Percentiles rank a stretch among this genome's conserved stretches.
Conservation (phyloP, 1,139 yeast genomes). For the Geotrichum phurueaensis region DNA sequence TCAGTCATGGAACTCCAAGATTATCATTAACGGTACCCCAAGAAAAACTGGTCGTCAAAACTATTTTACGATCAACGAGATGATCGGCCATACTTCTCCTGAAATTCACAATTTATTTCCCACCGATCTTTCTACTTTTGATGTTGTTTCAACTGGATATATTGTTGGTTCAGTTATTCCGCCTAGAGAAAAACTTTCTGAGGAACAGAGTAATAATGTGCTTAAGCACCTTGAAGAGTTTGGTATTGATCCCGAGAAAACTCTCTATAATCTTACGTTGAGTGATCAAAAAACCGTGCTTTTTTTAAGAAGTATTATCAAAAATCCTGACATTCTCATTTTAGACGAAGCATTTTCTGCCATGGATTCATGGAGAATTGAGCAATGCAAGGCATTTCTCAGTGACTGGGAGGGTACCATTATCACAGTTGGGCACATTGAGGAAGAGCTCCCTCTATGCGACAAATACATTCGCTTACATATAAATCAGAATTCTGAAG, state of each 20-base stretch:
- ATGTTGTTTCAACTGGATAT: slow-evolving; percentile 67
- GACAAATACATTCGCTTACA: slow-evolving; percentile 43
- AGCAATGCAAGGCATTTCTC: slow-evolving; percentile 60
- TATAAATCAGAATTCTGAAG: slow-evolving; percentile 16
- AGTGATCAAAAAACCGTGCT: slow-evolving; percentile 79
- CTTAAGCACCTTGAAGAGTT: slow-evolving; percentile 31
- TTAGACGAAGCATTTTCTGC: slow-evolving; percentile 93
- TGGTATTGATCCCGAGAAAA: slow-evolving; percentile 33
- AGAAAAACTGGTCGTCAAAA: slow-evolving; percentile 73
- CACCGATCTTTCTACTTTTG: slow-evolving; percentile 42
- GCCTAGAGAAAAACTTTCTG: slow-evolving; percentile 36
- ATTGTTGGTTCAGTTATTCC: slow-evolving; percentile 54
- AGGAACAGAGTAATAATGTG: slow-evolving; percentile 37
- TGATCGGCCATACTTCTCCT: slow-evolving; percentile 83
- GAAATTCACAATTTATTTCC: slow-evolving; percentile 87
- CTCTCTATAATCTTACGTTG: slow-evolving; percentile 51
- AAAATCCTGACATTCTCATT: slow-evolving; percentile 69
- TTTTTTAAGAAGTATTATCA: slow-evolving; percentile 68
- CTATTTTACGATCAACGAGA: slow-evolving; percentile 70
- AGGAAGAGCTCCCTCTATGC: slow-evolving; percentile 54
- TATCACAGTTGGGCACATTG: slow-evolving; percentile 72
- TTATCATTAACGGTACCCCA: slow-evolving; percentile 58
- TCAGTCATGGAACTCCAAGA: slow-evolving; percentile 79
- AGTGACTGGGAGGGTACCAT: slow-evolving; percentile 62
- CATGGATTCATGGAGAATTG: slow-evolving; percentile 66